Evolutionary conservation across 2,329 filamentous ascomycete genomes (phyloP).

Genomic region (Cylindrodendrum hubeiense): DNA sequence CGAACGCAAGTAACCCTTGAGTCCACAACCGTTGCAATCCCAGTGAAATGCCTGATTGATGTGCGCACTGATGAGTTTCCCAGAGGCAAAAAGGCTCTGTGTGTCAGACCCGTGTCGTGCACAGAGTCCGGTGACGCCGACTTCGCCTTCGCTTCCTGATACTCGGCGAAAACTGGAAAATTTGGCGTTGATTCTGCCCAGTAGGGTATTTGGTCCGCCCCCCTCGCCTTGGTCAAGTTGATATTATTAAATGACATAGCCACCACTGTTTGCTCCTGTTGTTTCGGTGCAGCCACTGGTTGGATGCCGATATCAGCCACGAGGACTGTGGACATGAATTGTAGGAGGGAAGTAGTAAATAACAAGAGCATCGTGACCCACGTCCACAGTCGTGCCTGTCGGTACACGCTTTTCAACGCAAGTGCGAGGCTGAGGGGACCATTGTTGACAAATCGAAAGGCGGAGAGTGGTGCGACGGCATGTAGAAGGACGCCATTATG

Average conservation of each 20-base stretch:
- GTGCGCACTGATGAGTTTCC: slow-evolving; percentile 5
- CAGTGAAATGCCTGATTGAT: slow-evolving; percentile 1
- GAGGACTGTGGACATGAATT: slow-evolving; percentile 8
- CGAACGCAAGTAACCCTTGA: slow-evolving; percentile 10
- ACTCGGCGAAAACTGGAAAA: slow-evolving; percentile 10
- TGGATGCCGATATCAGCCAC: slow-evolving; percentile 9
- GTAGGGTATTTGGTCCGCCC: slow-evolving; percentile 2
- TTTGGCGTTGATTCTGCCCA: slow-evolving; percentile 7
- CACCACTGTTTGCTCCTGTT: not conserved
- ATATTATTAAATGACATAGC: not conserved
- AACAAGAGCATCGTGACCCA: not conserved
- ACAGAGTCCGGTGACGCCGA: not conserved
- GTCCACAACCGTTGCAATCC: slow-evolving; percentile 1
- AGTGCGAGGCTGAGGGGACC: slow-evolving; percentile 6
- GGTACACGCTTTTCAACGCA: not conserved
- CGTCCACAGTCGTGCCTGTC: not conserved
- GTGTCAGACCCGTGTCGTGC: slow-evolving; percentile 9
- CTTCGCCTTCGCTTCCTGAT: not conserved
- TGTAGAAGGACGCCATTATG: not conserved
- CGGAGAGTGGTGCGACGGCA: not conserved
- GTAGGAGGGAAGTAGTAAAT: not conserved
- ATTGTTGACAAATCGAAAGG: slow-evolving; percentile 10
- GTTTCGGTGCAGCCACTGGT: not conserved
- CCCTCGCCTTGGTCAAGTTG: slow-evolving; percentile 1
- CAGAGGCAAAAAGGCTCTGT: slow-evolving; percentile 8